These are phyloP conservation scores for Saccharomyces pastorianus DNA, from an alignment of 1,139 yeast species.

Conservation along the genomic window DNA sequence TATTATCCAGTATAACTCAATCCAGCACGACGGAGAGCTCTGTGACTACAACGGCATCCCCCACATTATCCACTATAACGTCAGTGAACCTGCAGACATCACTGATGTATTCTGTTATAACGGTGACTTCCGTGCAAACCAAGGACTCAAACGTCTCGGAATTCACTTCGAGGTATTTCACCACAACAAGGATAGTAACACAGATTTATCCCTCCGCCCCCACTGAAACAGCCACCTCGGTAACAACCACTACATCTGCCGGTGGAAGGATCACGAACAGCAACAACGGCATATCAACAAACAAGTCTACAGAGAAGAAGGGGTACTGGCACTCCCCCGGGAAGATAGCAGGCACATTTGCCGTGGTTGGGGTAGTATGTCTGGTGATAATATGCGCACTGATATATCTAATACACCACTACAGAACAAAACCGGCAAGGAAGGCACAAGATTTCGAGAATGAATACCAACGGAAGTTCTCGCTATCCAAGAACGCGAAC, in stretches of 20 bases:
- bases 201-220: neutral
- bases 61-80: conserved; percentile 8
- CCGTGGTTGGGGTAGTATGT: conserved; percentile 33
- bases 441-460: conserved; percentile 23
- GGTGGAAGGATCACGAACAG: conserved; percentile 4
- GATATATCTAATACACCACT: conserved; percentile 19
- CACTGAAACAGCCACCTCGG: conserved; percentile 14
- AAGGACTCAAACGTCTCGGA: conserved; percentile 5
- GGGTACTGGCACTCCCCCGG: conserved; percentile 34
- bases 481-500: neutral
- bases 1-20: neutral
- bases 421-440: conserved; percentile 13
- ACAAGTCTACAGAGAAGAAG: conserved; percentile 1
- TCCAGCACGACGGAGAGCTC: neutral
- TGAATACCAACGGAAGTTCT: conserved; percentile 17
- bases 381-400: conserved; percentile 21
- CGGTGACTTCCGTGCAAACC: conserved; percentile 26
- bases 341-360: conserved; percentile 36
- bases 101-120: conserved; percentile 24
- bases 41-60: conserved; percentile 1
- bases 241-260: conserved; percentile 11
- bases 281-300: conserved; percentile 3
- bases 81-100: conserved; percentile 17
- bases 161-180: conserved; percentile 23
- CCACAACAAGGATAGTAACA: conserved; percentile 13